Conservation (phyloP, 345 rosid genomes). For the Gossypium stocksii region DNA sequence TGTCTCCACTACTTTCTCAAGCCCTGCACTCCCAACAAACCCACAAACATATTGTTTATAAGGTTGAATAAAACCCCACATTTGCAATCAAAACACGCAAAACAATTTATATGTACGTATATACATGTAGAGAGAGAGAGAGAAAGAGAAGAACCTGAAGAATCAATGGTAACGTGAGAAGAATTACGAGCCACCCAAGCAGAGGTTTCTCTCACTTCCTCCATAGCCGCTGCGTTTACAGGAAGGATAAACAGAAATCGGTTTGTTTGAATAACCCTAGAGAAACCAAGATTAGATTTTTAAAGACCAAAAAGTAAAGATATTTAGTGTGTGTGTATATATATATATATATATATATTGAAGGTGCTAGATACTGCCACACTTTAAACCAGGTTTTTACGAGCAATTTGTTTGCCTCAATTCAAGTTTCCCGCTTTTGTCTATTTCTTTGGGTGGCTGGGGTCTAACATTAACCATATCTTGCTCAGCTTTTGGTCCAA, state of each 20-base stretch:
- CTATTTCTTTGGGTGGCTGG: too few relatives aligned
- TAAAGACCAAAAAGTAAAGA: not conserved
- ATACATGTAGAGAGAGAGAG: conserved; percentile 43
- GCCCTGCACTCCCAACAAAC: conserved; percentile 31
- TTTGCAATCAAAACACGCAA: not conserved
- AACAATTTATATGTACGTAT: not conserved
- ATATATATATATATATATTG: not conserved
- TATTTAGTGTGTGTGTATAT: not conserved
- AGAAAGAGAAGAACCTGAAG: conserved; percentile 45
- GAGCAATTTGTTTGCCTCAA: not conserved
- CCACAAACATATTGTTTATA: not conserved
- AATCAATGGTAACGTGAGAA: conserved; percentile 55
- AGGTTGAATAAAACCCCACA: not conserved
- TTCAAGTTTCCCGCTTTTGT: conserved; percentile 9
- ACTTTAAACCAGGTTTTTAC: not conserved
- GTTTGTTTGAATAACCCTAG: not conserved
- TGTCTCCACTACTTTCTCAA: conserved; percentile 56
- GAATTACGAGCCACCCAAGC: conserved; percentile 63
- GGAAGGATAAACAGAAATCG: not conserved
- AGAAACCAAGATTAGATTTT: not conserved
- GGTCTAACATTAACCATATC: not conserved
- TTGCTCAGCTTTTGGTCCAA: too few relatives aligned
- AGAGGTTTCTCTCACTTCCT: conserved; percentile 56
- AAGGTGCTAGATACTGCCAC: not conserved
- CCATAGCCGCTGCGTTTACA: conserved; percentile 31